These are phyloP conservation scores for Carnegiea gigantea DNA, from an alignment of 179 eudicot species.

Conservation along the genomic window DNA sequence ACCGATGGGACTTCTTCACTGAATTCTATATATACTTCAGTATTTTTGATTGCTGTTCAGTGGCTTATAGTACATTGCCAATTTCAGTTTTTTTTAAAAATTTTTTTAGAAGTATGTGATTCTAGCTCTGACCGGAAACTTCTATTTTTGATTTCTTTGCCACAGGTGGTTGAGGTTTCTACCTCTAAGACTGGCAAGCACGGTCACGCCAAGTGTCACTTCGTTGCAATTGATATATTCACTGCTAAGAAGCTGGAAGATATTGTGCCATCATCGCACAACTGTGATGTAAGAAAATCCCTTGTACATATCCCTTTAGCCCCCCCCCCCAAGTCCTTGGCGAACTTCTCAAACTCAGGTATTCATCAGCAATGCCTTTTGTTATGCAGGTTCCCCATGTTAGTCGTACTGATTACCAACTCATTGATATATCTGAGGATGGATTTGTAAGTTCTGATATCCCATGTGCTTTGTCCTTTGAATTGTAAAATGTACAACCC, in stretches of 20 bases:
- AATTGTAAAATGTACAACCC: background rate
- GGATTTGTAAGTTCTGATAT: slow-evolving; percentile 41
- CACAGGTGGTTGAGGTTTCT: slow-evolving; percentile 62
- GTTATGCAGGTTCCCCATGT: slow-evolving; percentile 53
- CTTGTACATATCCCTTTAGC: background rate
- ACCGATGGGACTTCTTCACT: background rate
- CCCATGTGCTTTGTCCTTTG: background rate
- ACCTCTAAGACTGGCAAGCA: slow-evolving; percentile 67
- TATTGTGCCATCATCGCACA: slow-evolving; percentile 61
- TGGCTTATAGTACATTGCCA: background rate
- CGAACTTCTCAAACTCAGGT: background rate
- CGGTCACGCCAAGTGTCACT: slow-evolving; percentile 63
- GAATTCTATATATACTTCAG: background rate
- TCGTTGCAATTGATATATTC: slow-evolving; percentile 58
- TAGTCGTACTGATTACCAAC: slow-evolving; percentile 51
- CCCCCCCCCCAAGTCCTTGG: no score
- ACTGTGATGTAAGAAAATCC: slow-evolving; percentile 41
- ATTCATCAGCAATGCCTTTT: background rate
- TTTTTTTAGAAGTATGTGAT: background rate
- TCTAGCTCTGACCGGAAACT: background rate
- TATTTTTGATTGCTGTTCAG: background rate
- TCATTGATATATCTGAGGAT: slow-evolving; percentile 55
- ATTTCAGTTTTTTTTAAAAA: background rate
- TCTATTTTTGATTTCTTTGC: background rate
- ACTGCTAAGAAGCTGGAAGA: slow-evolving; percentile 54